A percentile compares a stretch with the other conserved stretches of the same genome.
Evolutionary conservation across 2,329 filamentous ascomycete species (phyloP).

Genomic region (Aspergillus sp.): DNA sequence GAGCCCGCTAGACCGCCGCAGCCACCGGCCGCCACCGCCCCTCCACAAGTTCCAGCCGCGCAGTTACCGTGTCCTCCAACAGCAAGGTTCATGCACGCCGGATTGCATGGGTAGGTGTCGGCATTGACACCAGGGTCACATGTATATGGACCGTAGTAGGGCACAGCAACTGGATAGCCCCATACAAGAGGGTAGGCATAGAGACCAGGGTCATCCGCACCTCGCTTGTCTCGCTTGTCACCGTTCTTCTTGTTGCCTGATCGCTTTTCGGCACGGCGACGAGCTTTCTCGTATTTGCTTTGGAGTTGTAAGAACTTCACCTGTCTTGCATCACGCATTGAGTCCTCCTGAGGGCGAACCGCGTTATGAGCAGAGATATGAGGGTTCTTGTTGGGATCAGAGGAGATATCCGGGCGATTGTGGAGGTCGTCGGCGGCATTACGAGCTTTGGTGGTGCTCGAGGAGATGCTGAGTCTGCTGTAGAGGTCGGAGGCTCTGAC

Average conservation of each 20-base stretch:
- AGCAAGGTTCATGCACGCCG: conserved; percentile 43
- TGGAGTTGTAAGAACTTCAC: conserved; percentile 48
- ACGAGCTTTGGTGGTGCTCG: conserved; percentile 52
- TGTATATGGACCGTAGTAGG: conserved; percentile 49
- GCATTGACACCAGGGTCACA: conserved; percentile 43
- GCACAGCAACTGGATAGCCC: conserved; percentile 46
- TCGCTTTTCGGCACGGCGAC: conserved; percentile 33
- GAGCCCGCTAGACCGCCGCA: conserved; percentile 40
- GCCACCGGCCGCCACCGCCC: conserved; percentile 44
- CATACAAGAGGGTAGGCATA: conserved; percentile 40
- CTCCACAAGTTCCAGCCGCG: conserved; percentile 44
- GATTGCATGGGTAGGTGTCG: conserved; percentile 45
- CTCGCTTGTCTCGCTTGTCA: conserved; percentile 20
- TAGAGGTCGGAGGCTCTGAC: conserved; percentile 57
- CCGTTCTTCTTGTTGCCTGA: conserved; percentile 28
- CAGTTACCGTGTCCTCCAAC: conserved; percentile 48
- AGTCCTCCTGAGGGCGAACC: conserved; percentile 40
- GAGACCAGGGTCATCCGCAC: conserved; percentile 16
- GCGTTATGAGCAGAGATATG: conserved; percentile 76
- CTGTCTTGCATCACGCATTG: conserved; percentile 21
- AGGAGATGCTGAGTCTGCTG: conserved; percentile 38
- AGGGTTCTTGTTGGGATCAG: conserved; percentile 55
- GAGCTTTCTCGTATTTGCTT: conserved; percentile 51
- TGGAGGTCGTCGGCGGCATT: conserved; percentile 49
- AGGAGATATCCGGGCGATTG: conserved; percentile 42